A percentile compares a stretch with the other conserved stretches of the same genome.
These are phyloP conservation scores for Hymenoscyphus albidus DNA, from an alignment of 2,329 filamentous ascomycete species.

Conservation along the genomic window DNA sequence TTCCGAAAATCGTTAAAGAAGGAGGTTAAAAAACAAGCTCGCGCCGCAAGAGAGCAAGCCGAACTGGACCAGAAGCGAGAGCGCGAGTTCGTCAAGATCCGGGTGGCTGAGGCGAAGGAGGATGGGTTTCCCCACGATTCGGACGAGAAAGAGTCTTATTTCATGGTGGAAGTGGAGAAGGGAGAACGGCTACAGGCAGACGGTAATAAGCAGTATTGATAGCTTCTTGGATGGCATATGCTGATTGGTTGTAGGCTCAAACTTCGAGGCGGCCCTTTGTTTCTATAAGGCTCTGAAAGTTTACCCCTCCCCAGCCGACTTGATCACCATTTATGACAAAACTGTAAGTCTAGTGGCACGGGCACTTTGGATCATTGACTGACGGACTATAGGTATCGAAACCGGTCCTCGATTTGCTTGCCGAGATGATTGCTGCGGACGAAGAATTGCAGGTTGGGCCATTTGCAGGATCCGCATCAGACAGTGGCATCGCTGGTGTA, in stretches of 20 bases:
- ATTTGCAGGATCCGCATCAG: slow-evolving; percentile 30
- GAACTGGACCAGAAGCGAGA: slow-evolving; percentile 62
- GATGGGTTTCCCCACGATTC: slow-evolving; percentile 88
- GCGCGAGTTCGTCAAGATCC: slow-evolving; percentile 68
- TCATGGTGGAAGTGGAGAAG: slow-evolving; percentile 89
- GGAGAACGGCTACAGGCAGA: slow-evolving; percentile 81
- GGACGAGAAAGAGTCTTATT: slow-evolving; percentile 92
- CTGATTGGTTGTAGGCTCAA: slow-evolving; percentile 21
- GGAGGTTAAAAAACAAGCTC: slow-evolving; percentile 69
- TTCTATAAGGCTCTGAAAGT: slow-evolving; percentile 99
- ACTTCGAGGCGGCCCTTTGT: slow-evolving; percentile 80
- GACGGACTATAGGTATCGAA: slow-evolving; percentile 37
- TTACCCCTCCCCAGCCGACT: slow-evolving; percentile 86
- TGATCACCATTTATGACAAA: slow-evolving; percentile 98
- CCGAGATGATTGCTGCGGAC: slow-evolving; percentile 97
- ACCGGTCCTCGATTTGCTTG: slow-evolving; percentile 91
- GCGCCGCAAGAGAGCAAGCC: slow-evolving; percentile 68
- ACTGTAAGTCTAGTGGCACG: slow-evolving; percentile 45
- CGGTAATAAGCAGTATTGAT: slow-evolving; percentile 51
- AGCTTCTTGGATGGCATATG: not conserved
- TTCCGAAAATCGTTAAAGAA: slow-evolving; percentile 67
- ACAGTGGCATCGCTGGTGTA: slow-evolving; percentile 30
- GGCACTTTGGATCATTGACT: slow-evolving; percentile 12
- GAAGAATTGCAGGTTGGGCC: slow-evolving; percentile 61
- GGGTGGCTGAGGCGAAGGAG: slow-evolving; percentile 77